A percentile compares a stretch with the other conserved stretches of the same genome.
Conservation (phyloP, 2,329 filamentous ascomycete genomes). For the Monosporascus sp. region DNA sequence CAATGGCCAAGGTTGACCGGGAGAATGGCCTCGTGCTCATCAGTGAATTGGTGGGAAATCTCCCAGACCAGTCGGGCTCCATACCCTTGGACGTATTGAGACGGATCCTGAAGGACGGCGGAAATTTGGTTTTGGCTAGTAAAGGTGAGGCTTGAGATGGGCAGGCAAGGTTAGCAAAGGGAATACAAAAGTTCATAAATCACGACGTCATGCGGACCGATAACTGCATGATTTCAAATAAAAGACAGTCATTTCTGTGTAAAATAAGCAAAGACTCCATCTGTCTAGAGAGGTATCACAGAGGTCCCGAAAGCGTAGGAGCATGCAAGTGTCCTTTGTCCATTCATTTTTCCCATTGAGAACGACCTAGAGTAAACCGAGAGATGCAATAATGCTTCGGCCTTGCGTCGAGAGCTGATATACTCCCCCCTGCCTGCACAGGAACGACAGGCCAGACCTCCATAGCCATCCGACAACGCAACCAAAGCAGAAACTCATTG, state of each 20-base stretch:
- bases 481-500: constrained; percentile 30
- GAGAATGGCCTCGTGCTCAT: constrained; percentile 59
- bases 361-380: constrained; percentile 28
- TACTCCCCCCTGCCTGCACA: constrained; percentile 18
- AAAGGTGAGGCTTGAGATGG: constrained; percentile 7
- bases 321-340: constrained; percentile 15
- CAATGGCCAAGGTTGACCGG: constrained; percentile 48
- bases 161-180: not conserved
- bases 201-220: constrained; percentile 3
- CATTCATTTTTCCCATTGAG: constrained; percentile 27
- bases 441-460: constrained; percentile 22
- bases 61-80: constrained; percentile 34
- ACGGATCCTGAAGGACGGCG: constrained; percentile 45
- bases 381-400: constrained; percentile 27
- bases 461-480: constrained; percentile 26
- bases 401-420: constrained; percentile 14
- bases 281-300: not conserved
- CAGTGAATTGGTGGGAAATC: constrained; percentile 46
- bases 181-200: not conserved
- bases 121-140: constrained; percentile 33
- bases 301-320: not conserved
- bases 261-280: not conserved
- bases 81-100: constrained; percentile 38
- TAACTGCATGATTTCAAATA: not conserved
- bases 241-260: too few relatives aligned